phyloP scores from a whole-genome alignment of 345 rosid species.

The Hibiscus trionum region DNA sequence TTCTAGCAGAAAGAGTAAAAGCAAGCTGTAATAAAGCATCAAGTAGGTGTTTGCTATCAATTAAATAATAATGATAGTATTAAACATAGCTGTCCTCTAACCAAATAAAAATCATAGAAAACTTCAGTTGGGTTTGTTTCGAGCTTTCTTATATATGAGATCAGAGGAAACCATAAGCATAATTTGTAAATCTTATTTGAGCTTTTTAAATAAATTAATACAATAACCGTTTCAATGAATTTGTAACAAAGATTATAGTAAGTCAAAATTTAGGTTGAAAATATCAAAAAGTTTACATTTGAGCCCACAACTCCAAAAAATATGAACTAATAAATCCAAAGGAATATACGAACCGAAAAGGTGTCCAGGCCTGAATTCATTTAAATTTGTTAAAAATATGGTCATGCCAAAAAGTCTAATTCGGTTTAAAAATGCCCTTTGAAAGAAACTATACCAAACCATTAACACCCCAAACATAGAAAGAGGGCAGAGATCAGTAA shows the following conservation, averaged over 20 bases:
- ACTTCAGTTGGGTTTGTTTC: not conserved
- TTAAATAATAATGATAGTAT: not conserved
- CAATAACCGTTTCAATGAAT: no score
- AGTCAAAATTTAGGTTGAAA: no score
- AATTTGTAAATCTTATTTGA: not conserved
- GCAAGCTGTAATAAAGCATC: not conserved
- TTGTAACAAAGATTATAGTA: no score
- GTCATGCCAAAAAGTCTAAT: not conserved
- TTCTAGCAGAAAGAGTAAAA: not conserved
- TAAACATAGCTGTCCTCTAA: not conserved
- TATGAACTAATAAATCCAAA: not conserved
- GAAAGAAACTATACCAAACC: not conserved
- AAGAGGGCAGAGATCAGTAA: conserved; percentile 4
- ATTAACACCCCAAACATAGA: not conserved
- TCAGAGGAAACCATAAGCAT: not conserved
- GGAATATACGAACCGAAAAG: not conserved
- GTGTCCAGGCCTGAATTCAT: not conserved
- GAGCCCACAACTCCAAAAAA: not conserved
- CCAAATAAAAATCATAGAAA: not conserved
- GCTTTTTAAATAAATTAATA: no score
- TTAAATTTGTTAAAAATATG: not conserved
- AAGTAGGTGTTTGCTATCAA: not conserved
- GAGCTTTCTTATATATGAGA: conserved; percentile 1
- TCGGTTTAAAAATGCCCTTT: not conserved
- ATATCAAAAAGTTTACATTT: not conserved